A percentile compares a stretch with the other conserved stretches of the same genome.
These are phyloP conservation scores for Syzygium syzygioides DNA, from an alignment of 441 rosid species.

Conservation along the genomic window DNA sequence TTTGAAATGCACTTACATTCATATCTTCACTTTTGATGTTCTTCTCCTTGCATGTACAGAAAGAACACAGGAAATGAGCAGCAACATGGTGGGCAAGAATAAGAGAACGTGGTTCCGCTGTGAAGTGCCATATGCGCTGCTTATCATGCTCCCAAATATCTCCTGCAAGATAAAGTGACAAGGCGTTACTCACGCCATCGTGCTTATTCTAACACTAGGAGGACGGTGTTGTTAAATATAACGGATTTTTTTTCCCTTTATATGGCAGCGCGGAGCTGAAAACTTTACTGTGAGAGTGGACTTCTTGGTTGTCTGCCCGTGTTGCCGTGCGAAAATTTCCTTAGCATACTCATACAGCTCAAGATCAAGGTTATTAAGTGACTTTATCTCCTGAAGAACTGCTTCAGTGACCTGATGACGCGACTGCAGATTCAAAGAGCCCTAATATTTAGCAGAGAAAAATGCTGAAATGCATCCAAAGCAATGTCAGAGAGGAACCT, in stretches of 20 bases:
- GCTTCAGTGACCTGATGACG: slow-evolving; percentile 45
- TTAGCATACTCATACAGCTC: slow-evolving; percentile 79
- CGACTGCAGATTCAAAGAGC: slow-evolving; percentile 39
- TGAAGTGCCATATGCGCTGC: slow-evolving; percentile 21
- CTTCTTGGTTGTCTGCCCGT: slow-evolving; percentile 20
- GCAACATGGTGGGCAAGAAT: slow-evolving; percentile 26
- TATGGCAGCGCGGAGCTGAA: not conserved
- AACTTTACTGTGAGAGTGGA: slow-evolving; percentile 21
- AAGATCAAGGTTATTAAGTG: slow-evolving; percentile 66
- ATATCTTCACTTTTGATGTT: slow-evolving; percentile 66
- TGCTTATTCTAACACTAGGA: not conserved
- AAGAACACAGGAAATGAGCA: slow-evolving; percentile 24
- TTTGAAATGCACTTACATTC: slow-evolving; percentile 2
- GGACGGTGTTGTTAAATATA: not conserved
- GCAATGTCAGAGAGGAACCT: not conserved
- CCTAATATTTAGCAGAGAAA: not conserved
- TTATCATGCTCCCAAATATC: slow-evolving; percentile 24
- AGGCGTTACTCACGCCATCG: not conserved
- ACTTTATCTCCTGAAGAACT: slow-evolving; percentile 58
- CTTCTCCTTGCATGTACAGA: slow-evolving; percentile 64
- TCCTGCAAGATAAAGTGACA: slow-evolving; percentile 30
- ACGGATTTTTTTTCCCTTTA: not conserved
- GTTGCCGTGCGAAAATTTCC: slow-evolving; percentile 58
- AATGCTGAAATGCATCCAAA: not conserved
- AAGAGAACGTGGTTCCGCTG: slow-evolving; percentile 31